A percentile compares a stretch with the other conserved stretches of the same genome.
Evolutionary conservation across 495 filamentous ascomycete genomes (phyloP).

Genomic region (Friedmanniomyces simplex): DNA sequence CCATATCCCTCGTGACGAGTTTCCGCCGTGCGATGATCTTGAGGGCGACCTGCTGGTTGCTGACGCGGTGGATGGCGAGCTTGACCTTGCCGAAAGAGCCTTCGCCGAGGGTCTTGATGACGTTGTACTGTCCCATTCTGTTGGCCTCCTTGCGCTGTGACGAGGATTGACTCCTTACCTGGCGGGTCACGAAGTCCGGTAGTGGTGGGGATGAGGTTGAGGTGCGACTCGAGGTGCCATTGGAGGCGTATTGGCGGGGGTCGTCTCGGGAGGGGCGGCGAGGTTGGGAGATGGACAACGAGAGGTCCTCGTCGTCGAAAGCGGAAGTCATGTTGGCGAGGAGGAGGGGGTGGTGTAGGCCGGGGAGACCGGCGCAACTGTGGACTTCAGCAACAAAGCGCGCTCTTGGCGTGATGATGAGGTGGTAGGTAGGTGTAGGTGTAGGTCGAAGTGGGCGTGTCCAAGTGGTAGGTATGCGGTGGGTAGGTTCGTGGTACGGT

Average conservation of each 20-base stretch:
- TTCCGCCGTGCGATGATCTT: conserved; percentile 97
- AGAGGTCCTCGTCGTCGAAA: conserved; percentile 83
- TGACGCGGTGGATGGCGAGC: conserved; percentile 81
- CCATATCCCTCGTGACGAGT: conserved; percentile 91
- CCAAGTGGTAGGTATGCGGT: no score
- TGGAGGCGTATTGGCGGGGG: not conserved
- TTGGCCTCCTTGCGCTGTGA: conserved; percentile 44
- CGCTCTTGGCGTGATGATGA: not conserved
- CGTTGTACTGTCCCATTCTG: conserved; percentile 80
- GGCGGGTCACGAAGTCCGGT: conserved; percentile 16
- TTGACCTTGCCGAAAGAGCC: conserved; percentile 98
- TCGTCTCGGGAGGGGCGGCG: conserved; percentile 38
- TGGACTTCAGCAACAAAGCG: not conserved
- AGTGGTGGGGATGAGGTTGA: not conserved
- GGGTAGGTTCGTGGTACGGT: no score
- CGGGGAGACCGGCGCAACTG: conserved; percentile 4
- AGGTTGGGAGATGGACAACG: conserved; percentile 68
- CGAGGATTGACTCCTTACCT: conserved; percentile 11
- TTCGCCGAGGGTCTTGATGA: conserved; percentile 85
- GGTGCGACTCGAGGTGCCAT: no score
- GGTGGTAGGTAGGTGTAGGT: not conserved
- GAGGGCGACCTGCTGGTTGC: conserved; percentile 84
- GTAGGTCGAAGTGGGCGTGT: no score
- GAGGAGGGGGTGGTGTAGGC: not conserved
- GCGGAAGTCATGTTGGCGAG: conserved; percentile 42